Evolutionary conservation across 495 filamentous ascomycete species (phyloP).

Genomic region (Clohesyomyces aquaticus): DNA sequence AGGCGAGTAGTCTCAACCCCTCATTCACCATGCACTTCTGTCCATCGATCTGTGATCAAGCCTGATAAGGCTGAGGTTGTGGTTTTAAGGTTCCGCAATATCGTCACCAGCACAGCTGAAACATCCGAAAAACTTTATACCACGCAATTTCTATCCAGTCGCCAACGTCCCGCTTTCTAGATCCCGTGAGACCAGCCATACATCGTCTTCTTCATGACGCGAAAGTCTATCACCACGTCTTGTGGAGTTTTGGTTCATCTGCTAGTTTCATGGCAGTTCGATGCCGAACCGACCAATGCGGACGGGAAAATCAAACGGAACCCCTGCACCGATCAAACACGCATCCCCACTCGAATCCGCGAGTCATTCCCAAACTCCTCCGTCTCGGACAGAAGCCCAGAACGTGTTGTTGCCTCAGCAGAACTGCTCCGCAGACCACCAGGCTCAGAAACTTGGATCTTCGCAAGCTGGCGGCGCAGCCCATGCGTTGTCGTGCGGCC

Average conservation of each 20-base stretch:
- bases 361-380: conserved; percentile 19
- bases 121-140: not conserved
- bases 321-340: conserved; percentile 29
- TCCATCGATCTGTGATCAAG: no score
- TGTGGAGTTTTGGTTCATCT: not conserved
- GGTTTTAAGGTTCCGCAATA: not conserved
- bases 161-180: not conserved
- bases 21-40: no score
- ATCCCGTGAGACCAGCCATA: no score
- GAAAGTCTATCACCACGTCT: not conserved
- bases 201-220: not conserved
- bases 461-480: not conserved
- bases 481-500: conserved; percentile 3
- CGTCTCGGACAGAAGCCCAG: conserved; percentile 19
- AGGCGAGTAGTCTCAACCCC: not conserved
- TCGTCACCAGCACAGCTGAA: not conserved
- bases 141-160: not conserved
- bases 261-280: not conserved
- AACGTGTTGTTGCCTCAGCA: conserved; percentile 9
- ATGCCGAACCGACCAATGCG: not conserved
- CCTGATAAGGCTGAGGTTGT: not conserved
- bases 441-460: not conserved
- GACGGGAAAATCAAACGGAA: conserved; percentile 17
- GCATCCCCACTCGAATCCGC: conserved; percentile 4
- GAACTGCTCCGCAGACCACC: not conserved